phyloP scores from a whole-genome alignment of 2,329 filamentous ascomycete genomes.

The Cytospora chrysosperma region DNA sequence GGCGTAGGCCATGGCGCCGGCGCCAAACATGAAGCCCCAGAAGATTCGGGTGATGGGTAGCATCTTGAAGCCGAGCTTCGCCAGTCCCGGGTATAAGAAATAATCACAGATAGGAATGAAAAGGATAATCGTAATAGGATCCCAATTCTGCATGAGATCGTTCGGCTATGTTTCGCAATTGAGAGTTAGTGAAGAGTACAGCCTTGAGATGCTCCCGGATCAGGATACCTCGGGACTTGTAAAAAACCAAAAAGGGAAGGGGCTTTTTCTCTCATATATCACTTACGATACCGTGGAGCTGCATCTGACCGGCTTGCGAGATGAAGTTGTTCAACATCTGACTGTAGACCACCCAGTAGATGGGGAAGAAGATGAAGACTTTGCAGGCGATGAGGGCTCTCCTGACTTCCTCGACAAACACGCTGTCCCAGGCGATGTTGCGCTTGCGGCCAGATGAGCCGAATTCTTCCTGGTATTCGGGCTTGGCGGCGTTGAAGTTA shows the following conservation, averaged over 20 bases:
- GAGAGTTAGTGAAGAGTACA: too few species aligned
- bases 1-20: constrained; percentile 19
- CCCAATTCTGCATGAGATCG: constrained; percentile 67
- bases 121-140: constrained; percentile 65
- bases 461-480: constrained; percentile 68
- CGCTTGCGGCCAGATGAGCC: constrained; percentile 52
- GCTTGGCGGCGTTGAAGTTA: constrained; percentile 63
- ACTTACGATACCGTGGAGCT: constrained; percentile 62
- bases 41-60: constrained; percentile 66
- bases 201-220: too few species aligned
- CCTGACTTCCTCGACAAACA: constrained; percentile 71
- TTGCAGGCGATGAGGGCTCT: constrained; percentile 66
- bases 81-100: constrained; percentile 60
- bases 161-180: too few species aligned
- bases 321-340: constrained; percentile 61
- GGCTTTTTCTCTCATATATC: too few species aligned
- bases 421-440: constrained; percentile 62
- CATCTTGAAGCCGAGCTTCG: constrained; percentile 57
- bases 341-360: constrained; percentile 68
- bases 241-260: too few species aligned
- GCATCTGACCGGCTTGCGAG: constrained; percentile 58
- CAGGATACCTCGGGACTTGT: too few species aligned
- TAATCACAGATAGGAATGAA: constrained; percentile 64
- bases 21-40: constrained; percentile 53
- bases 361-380: constrained; percentile 64